phyloP scores from a whole-genome alignment of 305 asterid species.

The Caryopteris hybrid region DNA sequence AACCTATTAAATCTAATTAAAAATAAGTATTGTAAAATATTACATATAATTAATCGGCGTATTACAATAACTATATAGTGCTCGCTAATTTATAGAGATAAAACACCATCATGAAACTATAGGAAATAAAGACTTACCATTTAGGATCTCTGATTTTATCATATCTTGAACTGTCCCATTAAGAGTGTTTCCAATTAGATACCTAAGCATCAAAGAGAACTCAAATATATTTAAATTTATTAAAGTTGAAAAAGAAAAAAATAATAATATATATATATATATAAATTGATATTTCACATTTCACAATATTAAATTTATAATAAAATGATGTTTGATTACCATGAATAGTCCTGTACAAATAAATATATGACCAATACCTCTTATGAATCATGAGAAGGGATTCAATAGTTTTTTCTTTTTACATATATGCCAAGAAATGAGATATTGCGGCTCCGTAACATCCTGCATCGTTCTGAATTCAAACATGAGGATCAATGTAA shows the following conservation, averaged over 20 bases:
- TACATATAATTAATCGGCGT: no score
- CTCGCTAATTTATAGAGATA: not conserved
- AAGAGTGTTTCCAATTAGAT: constrained; percentile 42
- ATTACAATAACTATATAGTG: not conserved
- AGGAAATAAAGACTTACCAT: constrained; percentile 22
- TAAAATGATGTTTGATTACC: not conserved
- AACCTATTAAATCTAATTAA: no score
- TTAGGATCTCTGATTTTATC: constrained; percentile 18
- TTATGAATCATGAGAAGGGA: not conserved
- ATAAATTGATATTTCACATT: not conserved
- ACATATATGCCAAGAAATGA: constrained; percentile 20
- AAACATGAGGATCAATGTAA: not conserved
- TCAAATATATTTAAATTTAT: not conserved
- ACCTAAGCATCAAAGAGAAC: constrained; percentile 25
- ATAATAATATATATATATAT: no score
- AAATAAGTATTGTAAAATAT: no score
- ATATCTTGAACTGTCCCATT: constrained; percentile 39
- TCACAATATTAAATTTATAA: not conserved
- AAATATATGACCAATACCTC: not conserved
- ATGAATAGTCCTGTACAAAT: not conserved
- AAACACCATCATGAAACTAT: not conserved
- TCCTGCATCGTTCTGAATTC: constrained; percentile 29
- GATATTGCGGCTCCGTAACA: constrained; percentile 50
- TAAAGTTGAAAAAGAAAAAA: not conserved
- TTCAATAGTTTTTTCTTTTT: not conserved